phyloP scores from a whole-genome alignment of 2,329 filamentous ascomycete species.

The Colletotrichum limetticola region DNA sequence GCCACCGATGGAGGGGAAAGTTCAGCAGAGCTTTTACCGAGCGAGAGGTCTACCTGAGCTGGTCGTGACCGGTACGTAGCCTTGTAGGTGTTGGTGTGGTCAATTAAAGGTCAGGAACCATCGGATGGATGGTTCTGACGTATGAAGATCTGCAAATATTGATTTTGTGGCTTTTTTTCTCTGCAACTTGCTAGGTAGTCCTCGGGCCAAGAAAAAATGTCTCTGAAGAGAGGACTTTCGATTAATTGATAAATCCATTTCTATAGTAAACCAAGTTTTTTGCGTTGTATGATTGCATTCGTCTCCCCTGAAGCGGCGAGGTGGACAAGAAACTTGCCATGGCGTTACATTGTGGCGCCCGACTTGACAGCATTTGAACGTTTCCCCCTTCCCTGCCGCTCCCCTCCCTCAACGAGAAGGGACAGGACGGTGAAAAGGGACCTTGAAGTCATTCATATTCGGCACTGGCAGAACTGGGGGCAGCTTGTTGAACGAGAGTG shows the following conservation, averaged over 20 bases:
- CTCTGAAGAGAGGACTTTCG: no score
- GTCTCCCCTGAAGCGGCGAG: neutral
- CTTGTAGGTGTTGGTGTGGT: neutral
- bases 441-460: neutral
- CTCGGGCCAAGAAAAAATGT: slow-evolving; percentile 4
- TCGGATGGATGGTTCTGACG: neutral
- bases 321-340: neutral
- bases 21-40: neutral
- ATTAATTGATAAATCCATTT: neutral
- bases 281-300: neutral
- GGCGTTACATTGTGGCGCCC: slow-evolving; percentile 1
- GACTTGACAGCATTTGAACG: neutral
- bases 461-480: no score
- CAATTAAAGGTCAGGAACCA: neutral
- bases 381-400: no score
- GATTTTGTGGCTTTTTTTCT: neutral
- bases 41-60: neutral
- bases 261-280: slow-evolving; percentile 5
- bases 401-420: neutral
- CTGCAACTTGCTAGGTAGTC: no score
- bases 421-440: neutral
- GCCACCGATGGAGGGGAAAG: neutral
- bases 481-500: no score
- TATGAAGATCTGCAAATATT: slow-evolving; percentile 22
- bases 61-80: no score